Percentiles rank a stretch among this genome's conserved stretches.
Evolutionary conservation across 1,284 basidiomycete genomes (phyloP).

Genomic region (Microbotryomycetes sp.): DNA sequence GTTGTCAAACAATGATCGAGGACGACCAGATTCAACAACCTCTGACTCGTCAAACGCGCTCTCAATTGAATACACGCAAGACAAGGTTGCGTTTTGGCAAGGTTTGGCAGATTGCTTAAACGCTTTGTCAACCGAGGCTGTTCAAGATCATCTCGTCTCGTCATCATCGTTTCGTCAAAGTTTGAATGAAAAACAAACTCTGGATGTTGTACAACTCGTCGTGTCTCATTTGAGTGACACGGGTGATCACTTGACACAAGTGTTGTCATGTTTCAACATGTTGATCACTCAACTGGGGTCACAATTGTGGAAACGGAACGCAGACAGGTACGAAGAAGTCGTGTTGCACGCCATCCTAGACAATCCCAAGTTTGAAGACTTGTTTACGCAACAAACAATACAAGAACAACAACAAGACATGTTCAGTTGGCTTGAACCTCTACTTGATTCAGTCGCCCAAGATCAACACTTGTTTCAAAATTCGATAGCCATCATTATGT

Average conservation of each 20-base stretch:
- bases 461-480: conserved; percentile 22
- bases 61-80: conserved; percentile 15
- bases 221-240: conserved; percentile 31
- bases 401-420: background rate
- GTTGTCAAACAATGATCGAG: conserved; percentile 26
- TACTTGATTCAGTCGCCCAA: conserved; percentile 29
- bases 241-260: conserved; percentile 27
- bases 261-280: conserved; percentile 25
- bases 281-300: conserved; percentile 18
- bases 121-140: conserved; percentile 17
- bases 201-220: conserved; percentile 32
- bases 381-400: conserved; percentile 3
- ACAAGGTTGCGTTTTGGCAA: conserved; percentile 20
- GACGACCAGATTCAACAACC: no score
- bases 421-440: conserved; percentile 34
- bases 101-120: conserved; percentile 16
- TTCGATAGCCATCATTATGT: conserved; percentile 30
- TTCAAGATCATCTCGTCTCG: conserved; percentile 16
- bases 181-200: background rate
- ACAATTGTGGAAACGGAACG: conserved; percentile 24
- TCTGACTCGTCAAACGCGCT: conserved; percentile 16
- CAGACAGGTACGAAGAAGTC: conserved; percentile 29
- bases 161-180: background rate
- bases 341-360: conserved; percentile 29
- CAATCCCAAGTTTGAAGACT: conserved; percentile 19